phyloP scores from a whole-genome alignment of 2,329 filamentous ascomycete species.

The Cryphonectria nitschkei region DNA sequence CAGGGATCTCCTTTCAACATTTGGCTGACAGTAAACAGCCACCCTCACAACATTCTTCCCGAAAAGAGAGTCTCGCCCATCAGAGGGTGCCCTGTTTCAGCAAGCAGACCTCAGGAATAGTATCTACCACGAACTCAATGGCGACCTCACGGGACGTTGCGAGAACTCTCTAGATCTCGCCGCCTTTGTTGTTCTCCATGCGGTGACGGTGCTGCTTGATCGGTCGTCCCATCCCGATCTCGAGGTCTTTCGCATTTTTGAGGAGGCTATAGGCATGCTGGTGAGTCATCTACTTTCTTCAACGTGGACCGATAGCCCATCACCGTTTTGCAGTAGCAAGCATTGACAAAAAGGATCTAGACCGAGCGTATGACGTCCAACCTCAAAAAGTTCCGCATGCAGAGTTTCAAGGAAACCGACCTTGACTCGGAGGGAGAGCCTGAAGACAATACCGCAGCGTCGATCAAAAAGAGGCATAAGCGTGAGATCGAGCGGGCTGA shows the following conservation, averaged over 20 bases:
- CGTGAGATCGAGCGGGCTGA: slow-evolving; percentile 50
- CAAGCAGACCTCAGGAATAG: slow-evolving; percentile 66
- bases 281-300: slow-evolving; percentile 40
- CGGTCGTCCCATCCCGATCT: slow-evolving; percentile 62
- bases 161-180: slow-evolving; percentile 66
- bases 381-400: slow-evolving; percentile 63
- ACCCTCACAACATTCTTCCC: slow-evolving; percentile 60
- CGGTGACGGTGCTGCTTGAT: slow-evolving; percentile 64
- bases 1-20: background rate
- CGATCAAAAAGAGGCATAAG: slow-evolving; percentile 49
- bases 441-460: slow-evolving; percentile 42
- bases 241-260: slow-evolving; percentile 67
- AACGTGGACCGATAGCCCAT: background rate
- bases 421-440: slow-evolving; percentile 43
- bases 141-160: slow-evolving; percentile 64
- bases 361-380: slow-evolving; percentile 66
- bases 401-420: slow-evolving; percentile 51
- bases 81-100: slow-evolving; percentile 59
- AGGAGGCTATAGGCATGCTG: slow-evolving; percentile 66
- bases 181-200: slow-evolving; percentile 63
- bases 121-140: slow-evolving; percentile 68
- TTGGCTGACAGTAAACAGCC: slow-evolving; percentile 37
- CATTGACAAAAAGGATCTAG: slow-evolving; percentile 38
- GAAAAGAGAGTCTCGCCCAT: slow-evolving; percentile 56
- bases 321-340: slow-evolving; percentile 17